Conservation (phyloP, 306 rosid species). For the Quercus glauca region DNA sequence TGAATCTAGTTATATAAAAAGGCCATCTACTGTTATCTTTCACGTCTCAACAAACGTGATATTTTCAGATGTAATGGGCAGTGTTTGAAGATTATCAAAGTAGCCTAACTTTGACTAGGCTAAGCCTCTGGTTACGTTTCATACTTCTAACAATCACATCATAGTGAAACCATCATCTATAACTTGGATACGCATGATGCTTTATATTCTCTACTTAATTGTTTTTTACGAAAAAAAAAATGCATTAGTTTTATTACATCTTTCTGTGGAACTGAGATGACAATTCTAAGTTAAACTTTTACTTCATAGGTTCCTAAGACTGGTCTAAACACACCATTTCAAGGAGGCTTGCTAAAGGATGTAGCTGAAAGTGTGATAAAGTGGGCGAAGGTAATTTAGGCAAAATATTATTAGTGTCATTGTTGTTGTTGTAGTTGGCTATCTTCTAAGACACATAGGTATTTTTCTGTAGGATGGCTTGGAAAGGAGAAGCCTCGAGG, state of each 20-base stretch:
- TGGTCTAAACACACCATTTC: constrained; percentile 90
- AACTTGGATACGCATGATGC: no score
- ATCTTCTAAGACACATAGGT: not conserved
- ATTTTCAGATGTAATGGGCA: no score
- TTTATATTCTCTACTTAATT: not conserved
- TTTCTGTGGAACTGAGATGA: not conserved
- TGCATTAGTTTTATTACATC: not conserved
- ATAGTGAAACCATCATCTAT: no score
- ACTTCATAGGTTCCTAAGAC: constrained; percentile 61
- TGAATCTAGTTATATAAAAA: no score
- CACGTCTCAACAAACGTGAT: no score
- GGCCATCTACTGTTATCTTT: no score
- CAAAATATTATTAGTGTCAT: not conserved
- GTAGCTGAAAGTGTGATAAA: constrained; percentile 82
- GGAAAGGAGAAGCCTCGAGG: constrained; percentile 93
- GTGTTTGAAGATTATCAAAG: no score
- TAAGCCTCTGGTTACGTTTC: no score
- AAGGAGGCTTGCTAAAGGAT: constrained; percentile 85
- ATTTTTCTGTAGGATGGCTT: constrained; percentile 70
- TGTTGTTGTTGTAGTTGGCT: not conserved
- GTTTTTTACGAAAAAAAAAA: not conserved
- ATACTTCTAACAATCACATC: no score
- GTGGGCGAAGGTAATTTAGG: constrained; percentile 65
- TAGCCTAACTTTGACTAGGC: no score
- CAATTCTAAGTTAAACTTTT: not conserved